These are phyloP conservation scores for Raphanus raphanistrum DNA, from an alignment of 345 rosid species.

Conservation along the genomic window DNA sequence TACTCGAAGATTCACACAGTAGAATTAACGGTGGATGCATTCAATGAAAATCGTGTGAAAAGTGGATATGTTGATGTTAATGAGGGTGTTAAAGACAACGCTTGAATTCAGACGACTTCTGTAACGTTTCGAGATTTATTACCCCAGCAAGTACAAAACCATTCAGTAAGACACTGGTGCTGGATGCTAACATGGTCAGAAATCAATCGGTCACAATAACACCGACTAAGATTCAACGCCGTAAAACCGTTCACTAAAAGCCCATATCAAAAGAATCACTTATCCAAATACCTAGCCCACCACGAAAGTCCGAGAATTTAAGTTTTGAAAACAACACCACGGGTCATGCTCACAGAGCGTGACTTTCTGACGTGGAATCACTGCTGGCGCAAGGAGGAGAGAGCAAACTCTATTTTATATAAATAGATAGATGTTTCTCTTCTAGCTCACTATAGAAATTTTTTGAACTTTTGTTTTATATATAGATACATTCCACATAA, in stretches of 20 bases:
- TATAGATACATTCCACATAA: constrained; percentile 22
- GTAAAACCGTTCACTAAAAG: background rate
- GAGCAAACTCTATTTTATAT: too few species aligned
- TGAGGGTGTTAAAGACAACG: background rate
- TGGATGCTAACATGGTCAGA: background rate
- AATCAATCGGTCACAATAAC: background rate
- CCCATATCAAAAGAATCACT: background rate
- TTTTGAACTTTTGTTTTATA: too few species aligned
- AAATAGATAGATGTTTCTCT: too few species aligned
- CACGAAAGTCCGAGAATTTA: background rate
- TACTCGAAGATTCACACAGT: background rate
- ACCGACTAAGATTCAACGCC: background rate
- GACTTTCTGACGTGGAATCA: too few species aligned
- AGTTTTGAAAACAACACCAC: background rate
- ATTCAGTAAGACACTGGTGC: background rate
- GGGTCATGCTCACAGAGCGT: background rate
- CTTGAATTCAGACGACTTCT: background rate
- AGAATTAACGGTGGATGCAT: background rate
- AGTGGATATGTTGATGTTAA: background rate
- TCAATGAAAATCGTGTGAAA: background rate
- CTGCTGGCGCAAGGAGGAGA: too few species aligned
- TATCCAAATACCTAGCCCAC: background rate
- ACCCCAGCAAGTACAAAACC: background rate
- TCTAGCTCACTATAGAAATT: too few species aligned
- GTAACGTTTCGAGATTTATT: background rate